These are phyloP conservation scores for Plasmodium ovale DNA, from an alignment of 169 alveolate species.

Conservation along the genomic window DNA sequence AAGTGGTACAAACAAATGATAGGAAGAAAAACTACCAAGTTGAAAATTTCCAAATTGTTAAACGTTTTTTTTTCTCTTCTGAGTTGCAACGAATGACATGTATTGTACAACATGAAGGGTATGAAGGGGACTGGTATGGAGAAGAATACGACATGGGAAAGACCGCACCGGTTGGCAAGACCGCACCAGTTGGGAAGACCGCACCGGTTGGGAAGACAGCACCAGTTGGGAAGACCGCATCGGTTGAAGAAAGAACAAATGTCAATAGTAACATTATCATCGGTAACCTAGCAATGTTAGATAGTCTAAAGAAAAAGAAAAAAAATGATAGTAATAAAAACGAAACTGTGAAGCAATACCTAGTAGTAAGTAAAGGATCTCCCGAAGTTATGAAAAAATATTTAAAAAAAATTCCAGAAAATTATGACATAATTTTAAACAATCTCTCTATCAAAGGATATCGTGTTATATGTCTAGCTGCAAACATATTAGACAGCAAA, in stretches of 20 bases:
- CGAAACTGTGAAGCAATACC: constrained; percentile 28
- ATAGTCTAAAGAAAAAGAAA: constrained; percentile 76
- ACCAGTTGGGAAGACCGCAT: constrained; percentile 21
- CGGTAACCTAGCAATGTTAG: constrained; percentile 80
- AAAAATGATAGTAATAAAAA: constrained; percentile 62
- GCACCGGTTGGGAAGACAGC: constrained; percentile 13
- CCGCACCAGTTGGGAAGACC: constrained; percentile 40
- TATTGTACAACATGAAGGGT: constrained; percentile 74
- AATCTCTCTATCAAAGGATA: constrained; percentile 92
- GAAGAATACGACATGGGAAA: constrained; percentile 20
- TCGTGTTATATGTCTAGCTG: constrained; percentile 87
- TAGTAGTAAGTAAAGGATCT: constrained; percentile 95
- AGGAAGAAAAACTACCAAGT: constrained; percentile 71
- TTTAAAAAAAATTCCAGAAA: constrained; percentile 90
- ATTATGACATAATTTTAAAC: constrained; percentile 88
- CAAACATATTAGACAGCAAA: constrained; percentile 56
- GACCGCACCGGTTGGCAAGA: constrained; percentile 5
- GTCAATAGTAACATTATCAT: background rate
- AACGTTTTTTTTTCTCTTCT: constrained; percentile 90
- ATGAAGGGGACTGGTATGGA: constrained; percentile 72
- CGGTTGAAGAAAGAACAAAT: constrained; percentile 13
- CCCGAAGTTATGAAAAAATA: constrained; percentile 94
- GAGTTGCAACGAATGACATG: constrained; percentile 91
- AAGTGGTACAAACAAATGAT: no score
- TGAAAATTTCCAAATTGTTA: constrained; percentile 79